Evolutionary conservation across 257 asterid genomes (phyloP), one percentile per base, ranked within the genome.

Genomic region (Gentiana dahurica): DNA sequence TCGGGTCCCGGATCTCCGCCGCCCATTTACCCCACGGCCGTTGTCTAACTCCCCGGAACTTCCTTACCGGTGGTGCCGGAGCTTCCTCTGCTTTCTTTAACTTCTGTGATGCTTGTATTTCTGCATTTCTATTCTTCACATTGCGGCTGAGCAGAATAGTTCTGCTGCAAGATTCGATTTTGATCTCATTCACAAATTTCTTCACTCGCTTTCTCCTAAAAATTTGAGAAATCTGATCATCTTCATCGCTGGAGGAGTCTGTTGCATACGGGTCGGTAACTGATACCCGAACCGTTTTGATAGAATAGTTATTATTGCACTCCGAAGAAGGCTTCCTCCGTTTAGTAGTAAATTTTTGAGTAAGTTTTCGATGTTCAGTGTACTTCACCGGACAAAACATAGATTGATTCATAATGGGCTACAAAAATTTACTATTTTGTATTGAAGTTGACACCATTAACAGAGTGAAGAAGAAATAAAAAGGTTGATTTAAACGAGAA

Each of bases 181-280:
- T 76, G 57, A 90, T 81, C 34, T 84, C 94, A 6, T 34, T 71
- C 6, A 90, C 51, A 64, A 75, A 86, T 0, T 62, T 73, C 69
- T 79, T 90, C 9, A 84, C 86, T 0, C 96, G 75, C n/a, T 60
- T 80, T 34, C 81, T 57, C 0, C 64, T 63, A 10, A 89, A 80
- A 6, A 75, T 68, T 49, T 51, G 67, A 2, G 24, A 24, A 24
- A 24, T 24, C 24, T 24, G 24, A 24, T 67, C 90, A 1, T 86
- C 94, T 1, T 83, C 97, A 15, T 75, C 96, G 51, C 89, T 69
- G 3, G 91, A 80, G 1, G 97, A 90, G 52, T 90, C 97, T 0
- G 97, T 90, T 10, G 97, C 97, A 34, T 90, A 79, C 0, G 89
- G 81, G 60, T 90, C 97, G 0, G 86, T 82, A 0, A 86, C 82